phyloP scores from a whole-genome alignment of 2,329 filamentous ascomycete species.

The Ascocoryne sarcoides region DNA sequence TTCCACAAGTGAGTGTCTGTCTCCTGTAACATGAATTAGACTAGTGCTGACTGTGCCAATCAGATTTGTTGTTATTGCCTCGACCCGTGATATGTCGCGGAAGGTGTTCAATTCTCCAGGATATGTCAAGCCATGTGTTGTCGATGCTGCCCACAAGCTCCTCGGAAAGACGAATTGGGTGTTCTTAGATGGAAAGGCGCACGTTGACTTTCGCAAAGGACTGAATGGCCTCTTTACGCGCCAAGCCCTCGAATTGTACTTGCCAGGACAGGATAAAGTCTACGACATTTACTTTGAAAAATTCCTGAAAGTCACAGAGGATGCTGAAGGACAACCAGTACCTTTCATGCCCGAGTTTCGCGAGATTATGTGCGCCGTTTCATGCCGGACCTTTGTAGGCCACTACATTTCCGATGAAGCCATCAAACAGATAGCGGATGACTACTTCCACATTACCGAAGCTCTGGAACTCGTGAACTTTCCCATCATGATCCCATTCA shows the following conservation, averaged over 20 bases:
- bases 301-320: constrained; percentile 67
- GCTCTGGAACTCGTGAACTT: constrained; percentile 97
- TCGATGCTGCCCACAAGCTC: constrained; percentile 89
- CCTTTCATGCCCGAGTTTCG: constrained; percentile 91
- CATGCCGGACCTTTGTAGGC: constrained; percentile 93
- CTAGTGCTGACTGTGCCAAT: neutral
- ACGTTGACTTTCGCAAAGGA: constrained; percentile 96
- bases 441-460: constrained; percentile 94
- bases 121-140: constrained; percentile 93
- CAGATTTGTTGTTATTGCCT: constrained; percentile 95
- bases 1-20: constrained; percentile 98
- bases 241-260: constrained; percentile 75
- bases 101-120: constrained; percentile 93
- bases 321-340: constrained; percentile 62
- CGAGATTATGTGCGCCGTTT: constrained; percentile 89
- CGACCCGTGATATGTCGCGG: constrained; percentile 86
- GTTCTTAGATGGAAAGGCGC: constrained; percentile 88
- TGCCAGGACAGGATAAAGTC: constrained; percentile 86
- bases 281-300: constrained; percentile 79
- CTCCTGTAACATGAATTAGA: neutral
- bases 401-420: constrained; percentile 88
- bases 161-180: constrained; percentile 92
- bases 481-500: constrained; percentile 90
- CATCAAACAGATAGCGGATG: constrained; percentile 88
- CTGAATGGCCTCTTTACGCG: constrained; percentile 92